A percentile compares a stretch with the other conserved stretches of the same genome.
phyloP scores from a whole-genome alignment of 257 asterid species.

The Eucommia ulmoides region DNA sequence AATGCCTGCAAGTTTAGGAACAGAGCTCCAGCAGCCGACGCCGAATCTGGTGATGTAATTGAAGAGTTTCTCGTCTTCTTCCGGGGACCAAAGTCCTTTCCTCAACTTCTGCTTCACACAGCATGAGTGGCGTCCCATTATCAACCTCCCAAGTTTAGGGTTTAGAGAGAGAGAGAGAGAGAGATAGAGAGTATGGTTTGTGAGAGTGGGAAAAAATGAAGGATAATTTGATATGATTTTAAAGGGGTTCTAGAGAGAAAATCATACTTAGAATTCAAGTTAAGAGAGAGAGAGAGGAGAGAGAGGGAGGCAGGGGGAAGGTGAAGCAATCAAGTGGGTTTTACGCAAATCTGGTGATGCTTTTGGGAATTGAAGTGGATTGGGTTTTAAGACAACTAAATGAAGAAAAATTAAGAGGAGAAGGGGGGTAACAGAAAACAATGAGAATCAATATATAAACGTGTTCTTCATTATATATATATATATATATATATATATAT shows the following conservation, averaged over 20 bases:
- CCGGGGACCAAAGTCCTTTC: slow-evolving; percentile 1
- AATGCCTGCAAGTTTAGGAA: not conserved
- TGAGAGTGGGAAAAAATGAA: not conserved
- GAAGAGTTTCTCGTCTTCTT: slow-evolving; percentile 3
- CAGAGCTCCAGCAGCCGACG: slow-evolving; percentile 2
- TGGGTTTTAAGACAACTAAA: slow-evolving; percentile 1
- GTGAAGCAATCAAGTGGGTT: not conserved
- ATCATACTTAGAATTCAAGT: not conserved
- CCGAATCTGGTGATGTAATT: slow-evolving; percentile 1
- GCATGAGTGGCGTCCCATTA: not conserved
- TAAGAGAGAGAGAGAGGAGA: not conserved
- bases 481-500: too few species aligned
- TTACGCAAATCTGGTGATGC: slow-evolving; percentile 2
- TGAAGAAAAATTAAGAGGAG: too few species aligned
- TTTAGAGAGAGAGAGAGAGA: not conserved
- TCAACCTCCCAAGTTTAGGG: not conserved
- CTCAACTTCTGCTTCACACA: slow-evolving; percentile 2
- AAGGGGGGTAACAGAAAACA: too few species aligned
- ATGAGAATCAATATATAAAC: not conserved
- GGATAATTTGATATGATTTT: not conserved
- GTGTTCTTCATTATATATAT: too few species aligned
- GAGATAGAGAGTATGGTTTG: not conserved
- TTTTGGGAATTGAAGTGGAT: not conserved
- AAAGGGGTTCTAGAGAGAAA: not conserved
- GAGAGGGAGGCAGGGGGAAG: not conserved